Conservation (phyloP, 306 rosid species). For the Cucumis cinereus region DNA sequence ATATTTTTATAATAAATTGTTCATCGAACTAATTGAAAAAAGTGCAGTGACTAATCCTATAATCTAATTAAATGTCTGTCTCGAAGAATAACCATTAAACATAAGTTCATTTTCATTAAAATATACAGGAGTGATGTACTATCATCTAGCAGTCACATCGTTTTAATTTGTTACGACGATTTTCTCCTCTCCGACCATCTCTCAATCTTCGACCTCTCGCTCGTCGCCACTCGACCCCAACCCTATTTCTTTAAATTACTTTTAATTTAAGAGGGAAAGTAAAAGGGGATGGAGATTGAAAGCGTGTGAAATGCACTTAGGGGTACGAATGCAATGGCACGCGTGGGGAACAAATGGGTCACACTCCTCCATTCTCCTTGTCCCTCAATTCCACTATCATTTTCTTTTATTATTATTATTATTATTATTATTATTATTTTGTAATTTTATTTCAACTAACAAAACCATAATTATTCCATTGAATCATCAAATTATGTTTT, state of each 20-base stretch:
- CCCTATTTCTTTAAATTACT: neutral
- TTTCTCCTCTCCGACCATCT: neutral
- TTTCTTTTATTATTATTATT: neutral
- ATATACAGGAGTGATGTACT: neutral
- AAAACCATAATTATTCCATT: neutral
- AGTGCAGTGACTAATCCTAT: too few species aligned
- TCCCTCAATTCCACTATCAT: neutral
- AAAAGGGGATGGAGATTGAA: conserved; percentile 6
- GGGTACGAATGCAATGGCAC: conserved; percentile 1
- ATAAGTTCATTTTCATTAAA: too few species aligned
- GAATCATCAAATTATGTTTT: neutral
- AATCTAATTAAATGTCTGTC: too few species aligned
- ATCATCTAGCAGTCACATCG: too few species aligned
- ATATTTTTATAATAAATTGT: too few species aligned
- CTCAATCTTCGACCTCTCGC: neutral
- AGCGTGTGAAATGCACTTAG: conserved; percentile 5
- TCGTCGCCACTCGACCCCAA: neutral
- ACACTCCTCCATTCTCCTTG: conserved; percentile 7
- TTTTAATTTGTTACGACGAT: neutral
- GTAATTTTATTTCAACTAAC: neutral
- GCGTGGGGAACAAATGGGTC: conserved; percentile 69
- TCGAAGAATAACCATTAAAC: too few species aligned
- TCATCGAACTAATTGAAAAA: too few species aligned
- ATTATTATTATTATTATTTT: neutral
- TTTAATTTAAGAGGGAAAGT: neutral